A percentile compares a stretch with the other conserved stretches of the same genome.
Evolutionary conservation across 164 flowering plant genomes (phyloP).

Genomic region (Magnolia changhungtana): DNA sequence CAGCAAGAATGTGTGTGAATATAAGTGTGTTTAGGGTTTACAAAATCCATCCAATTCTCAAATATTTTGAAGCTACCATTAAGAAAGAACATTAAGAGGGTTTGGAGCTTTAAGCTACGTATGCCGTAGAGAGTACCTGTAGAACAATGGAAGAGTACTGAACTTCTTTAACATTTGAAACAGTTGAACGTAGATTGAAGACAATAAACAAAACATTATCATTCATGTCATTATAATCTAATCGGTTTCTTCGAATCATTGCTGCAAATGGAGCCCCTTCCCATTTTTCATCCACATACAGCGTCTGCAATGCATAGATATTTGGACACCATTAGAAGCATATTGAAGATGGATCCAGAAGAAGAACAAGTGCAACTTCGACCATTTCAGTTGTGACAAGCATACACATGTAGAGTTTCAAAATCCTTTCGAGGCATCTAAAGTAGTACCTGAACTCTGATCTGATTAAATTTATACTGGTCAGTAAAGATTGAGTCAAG

Average conservation of each 20-base stretch:
- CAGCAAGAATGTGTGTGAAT: neutral
- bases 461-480: constrained; percentile 43
- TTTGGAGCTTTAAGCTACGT: neutral
- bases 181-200: constrained; percentile 48
- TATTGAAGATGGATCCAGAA: neutral
- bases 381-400: neutral
- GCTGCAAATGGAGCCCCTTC: constrained; percentile 89
- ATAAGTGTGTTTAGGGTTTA: neutral
- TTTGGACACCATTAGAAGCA: constrained; percentile 8
- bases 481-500: constrained; percentile 51
- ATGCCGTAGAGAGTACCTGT: constrained; percentile 49
- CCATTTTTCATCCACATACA: constrained; percentile 82
- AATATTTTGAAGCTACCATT: neutral
- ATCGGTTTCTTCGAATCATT: constrained; percentile 67
- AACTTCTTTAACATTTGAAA: constrained; percentile 64
- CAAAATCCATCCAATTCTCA: neutral
- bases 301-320: constrained; percentile 45
- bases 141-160: constrained; percentile 61
- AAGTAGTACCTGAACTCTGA: constrained; percentile 61
- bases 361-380: too few species aligned
- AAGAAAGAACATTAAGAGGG: neutral
- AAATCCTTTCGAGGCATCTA: neutral
- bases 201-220: constrained; percentile 42
- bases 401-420: neutral
- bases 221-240: constrained; percentile 38